Conservation (phyloP, 176 grass and related monocot species). For the Chrysopogon serrulatus region DNA sequence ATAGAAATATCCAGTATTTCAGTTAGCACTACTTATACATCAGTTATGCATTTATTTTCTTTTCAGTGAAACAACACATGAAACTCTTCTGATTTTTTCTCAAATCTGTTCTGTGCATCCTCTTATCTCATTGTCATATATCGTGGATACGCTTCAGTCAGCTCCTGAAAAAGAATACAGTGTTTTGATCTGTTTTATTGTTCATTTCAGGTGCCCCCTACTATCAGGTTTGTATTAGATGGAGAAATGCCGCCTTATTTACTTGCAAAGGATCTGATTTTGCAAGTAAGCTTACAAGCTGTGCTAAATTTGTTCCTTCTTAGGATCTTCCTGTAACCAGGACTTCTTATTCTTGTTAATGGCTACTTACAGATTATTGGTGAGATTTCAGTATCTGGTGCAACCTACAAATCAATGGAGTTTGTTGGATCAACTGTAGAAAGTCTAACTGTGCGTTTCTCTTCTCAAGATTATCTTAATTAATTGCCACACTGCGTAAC, state of each 20-base stretch:
- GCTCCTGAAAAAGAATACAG: background rate
- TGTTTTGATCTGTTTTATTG: constrained; percentile 28
- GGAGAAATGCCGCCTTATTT: constrained; percentile 96
- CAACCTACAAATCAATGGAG: constrained; percentile 95
- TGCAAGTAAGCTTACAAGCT: constrained; percentile 59
- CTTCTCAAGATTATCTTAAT: constrained; percentile 6
- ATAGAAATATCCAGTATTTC: background rate
- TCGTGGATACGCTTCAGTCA: background rate
- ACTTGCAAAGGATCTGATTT: constrained; percentile 94
- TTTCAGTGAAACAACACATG: background rate
- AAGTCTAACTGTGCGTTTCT: constrained; percentile 58
- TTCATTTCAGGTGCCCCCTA: constrained; percentile 72
- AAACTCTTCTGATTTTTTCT: background rate
- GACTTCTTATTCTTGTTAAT: constrained; percentile 1
- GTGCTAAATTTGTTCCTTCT: background rate
- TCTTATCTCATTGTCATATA: background rate
- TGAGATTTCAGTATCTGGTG: constrained; percentile 82
- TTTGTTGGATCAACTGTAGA: constrained; percentile 74
- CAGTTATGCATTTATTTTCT: background rate
- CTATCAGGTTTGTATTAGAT: constrained; percentile 73
- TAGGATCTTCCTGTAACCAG: background rate
- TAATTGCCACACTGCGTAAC: background rate
- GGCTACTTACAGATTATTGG: constrained; percentile 73
- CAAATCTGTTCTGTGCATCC: background rate
- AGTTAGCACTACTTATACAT: background rate